phyloP scores from a whole-genome alignment of 371 early-diverging fungal species.

The Apophysomyces ossiformis region DNA sequence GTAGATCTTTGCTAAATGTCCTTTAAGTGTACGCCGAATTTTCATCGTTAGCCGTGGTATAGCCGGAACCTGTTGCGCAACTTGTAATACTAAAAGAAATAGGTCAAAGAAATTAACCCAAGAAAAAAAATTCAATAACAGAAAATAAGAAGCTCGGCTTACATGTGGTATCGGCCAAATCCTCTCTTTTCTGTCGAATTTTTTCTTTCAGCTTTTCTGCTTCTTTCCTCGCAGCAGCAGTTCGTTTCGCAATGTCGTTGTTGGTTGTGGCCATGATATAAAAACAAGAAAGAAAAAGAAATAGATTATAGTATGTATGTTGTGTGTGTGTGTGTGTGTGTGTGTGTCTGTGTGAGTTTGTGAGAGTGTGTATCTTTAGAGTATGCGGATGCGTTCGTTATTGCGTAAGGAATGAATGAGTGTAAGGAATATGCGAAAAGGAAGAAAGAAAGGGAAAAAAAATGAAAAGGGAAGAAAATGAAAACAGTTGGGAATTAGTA shows the following conservation, averaged over 20 bases:
- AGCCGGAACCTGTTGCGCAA: constrained; percentile 62
- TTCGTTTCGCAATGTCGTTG: constrained; percentile 11
- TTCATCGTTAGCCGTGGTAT: constrained; percentile 92
- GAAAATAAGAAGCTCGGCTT: constrained; percentile 25
- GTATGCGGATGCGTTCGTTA: too few species aligned
- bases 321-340: background rate
- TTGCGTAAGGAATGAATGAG: too few species aligned
- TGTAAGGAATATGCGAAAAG: too few species aligned
- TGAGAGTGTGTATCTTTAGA: background rate
- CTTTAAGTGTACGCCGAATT: constrained; percentile 94
- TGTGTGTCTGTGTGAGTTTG: background rate
- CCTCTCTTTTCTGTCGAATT: constrained; percentile 90
- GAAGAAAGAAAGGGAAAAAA: too few species aligned
- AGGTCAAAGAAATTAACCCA: background rate
- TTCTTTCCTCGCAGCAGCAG: constrained; percentile 81
- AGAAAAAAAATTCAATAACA: too few species aligned
- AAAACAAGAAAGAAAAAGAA: too few species aligned
- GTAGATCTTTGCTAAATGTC: constrained; percentile 98
- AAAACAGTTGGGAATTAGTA: too few species aligned
- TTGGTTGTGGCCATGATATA: constrained; percentile 1
- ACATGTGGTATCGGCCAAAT: constrained; percentile 95
- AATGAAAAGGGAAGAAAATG: too few species aligned
- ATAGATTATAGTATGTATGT: background rate
- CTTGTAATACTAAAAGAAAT: constrained; percentile 6
- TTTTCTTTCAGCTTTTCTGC: constrained; percentile 85